Conservation (phyloP, 768 basidiomycete genomes). For the Boletus fagicola region DNA sequence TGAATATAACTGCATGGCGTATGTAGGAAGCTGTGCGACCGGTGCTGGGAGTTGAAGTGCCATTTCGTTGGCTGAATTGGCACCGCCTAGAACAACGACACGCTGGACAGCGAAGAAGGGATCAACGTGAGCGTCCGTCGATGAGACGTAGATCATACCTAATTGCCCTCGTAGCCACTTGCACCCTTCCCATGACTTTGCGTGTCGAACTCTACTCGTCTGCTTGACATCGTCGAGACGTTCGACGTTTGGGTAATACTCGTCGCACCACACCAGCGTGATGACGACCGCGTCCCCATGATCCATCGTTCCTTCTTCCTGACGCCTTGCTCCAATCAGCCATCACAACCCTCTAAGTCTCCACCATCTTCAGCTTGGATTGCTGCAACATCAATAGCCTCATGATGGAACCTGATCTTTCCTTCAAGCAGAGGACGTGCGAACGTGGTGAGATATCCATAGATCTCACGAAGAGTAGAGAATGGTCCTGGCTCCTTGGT, state of each 20-base stretch:
- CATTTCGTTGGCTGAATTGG: conserved; percentile 53
- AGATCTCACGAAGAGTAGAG: conserved; percentile 30
- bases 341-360: conserved; percentile 42
- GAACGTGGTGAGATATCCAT: conserved; percentile 28
- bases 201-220: too few species aligned
- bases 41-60: conserved; percentile 44
- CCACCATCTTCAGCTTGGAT: conserved; percentile 16
- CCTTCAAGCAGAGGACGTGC: conserved; percentile 28
- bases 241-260: too few species aligned
- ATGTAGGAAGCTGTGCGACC: conserved; percentile 41
- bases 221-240: too few species aligned
- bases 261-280: too few species aligned
- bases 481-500: conserved; percentile 21
- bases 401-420: conserved; percentile 40
- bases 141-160: too few species aligned
- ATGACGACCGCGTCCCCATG: too few species aligned
- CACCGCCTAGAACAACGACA: conserved; percentile 48
- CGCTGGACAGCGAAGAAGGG: conserved; percentile 31
- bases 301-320: too few species aligned
- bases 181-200: too few species aligned
- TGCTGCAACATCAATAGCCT: conserved; percentile 42
- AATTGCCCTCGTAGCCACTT: too few species aligned
- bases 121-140: neutral
- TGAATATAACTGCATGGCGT: conserved; percentile 43
- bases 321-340: conserved; percentile 41